These are phyloP conservation scores for Rhodosporidiobolus sp. DNA, from an alignment of 768 basidiomycete genomes.

Conservation along the genomic window DNA sequence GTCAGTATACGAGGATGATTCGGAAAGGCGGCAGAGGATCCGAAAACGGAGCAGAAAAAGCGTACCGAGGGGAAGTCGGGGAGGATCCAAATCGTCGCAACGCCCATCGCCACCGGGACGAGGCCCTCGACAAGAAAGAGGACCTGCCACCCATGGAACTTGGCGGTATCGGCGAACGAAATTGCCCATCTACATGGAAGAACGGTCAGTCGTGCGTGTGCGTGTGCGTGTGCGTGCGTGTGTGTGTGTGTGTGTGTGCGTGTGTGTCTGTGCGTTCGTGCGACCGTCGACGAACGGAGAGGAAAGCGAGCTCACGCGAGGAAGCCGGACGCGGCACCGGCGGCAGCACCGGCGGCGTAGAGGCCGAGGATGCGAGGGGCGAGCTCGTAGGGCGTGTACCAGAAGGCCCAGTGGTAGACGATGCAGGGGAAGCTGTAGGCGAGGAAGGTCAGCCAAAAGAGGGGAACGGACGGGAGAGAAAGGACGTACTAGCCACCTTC, in stretches of 20 bases:
- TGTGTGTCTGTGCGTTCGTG: no score
- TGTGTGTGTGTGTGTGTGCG: no score
- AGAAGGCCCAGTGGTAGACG: not conserved
- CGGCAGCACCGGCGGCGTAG: conserved; percentile 10
- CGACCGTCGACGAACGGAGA: no score
- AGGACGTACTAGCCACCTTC: conserved; percentile 9
- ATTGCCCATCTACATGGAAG: not conserved
- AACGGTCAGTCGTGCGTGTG: no score
- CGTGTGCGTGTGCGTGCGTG: no score
- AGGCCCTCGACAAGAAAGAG: conserved; percentile 28
- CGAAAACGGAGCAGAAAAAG: not conserved
- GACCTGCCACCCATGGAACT: not conserved
- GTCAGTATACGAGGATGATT: no score
- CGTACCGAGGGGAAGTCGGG: conserved; percentile 23
- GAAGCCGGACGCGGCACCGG: conserved; percentile 8
- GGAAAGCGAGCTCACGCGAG: not conserved
- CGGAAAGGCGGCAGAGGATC: no score
- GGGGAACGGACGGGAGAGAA: not conserved
- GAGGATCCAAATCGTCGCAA: conserved; percentile 11
- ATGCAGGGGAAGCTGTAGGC: not conserved
- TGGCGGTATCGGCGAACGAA: not conserved
- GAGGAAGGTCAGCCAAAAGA: not conserved
- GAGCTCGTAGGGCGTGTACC: not conserved
- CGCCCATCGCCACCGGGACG: conserved; percentile 10
- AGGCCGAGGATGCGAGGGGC: conserved; percentile 14